These are phyloP conservation scores for Blastomyces percursus DNA, from an alignment of 2,329 filamentous ascomycete species.

Conservation along the genomic window DNA sequence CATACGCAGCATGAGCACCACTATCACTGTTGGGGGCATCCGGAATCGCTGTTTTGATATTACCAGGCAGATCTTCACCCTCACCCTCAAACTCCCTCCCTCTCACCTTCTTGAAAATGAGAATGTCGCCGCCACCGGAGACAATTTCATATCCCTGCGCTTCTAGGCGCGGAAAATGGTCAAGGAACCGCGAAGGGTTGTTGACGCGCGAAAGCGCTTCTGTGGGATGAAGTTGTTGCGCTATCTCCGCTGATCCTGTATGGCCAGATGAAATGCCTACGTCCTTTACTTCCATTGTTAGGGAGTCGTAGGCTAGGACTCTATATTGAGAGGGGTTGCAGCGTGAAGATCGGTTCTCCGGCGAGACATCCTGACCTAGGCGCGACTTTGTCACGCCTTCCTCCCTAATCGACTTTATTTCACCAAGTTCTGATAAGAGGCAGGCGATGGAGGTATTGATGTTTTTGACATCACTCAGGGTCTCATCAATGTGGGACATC, in stretches of 20 bases:
- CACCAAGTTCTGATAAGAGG: neutral
- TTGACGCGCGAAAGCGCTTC: slow-evolving; percentile 30
- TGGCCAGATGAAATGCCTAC: slow-evolving; percentile 26
- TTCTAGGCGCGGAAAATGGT: slow-evolving; percentile 30
- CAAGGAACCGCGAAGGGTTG: slow-evolving; percentile 33
- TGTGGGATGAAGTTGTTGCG: slow-evolving; percentile 19
- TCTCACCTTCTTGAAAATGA: slow-evolving; percentile 27
- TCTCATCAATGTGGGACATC: slow-evolving; percentile 13
- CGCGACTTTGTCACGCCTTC: neutral
- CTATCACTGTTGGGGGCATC: neutral
- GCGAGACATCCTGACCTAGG: neutral
- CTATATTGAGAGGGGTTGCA: slow-evolving; percentile 16
- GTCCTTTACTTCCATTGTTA: slow-evolving; percentile 21
- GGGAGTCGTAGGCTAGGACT: slow-evolving; percentile 31
- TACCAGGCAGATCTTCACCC: neutral
- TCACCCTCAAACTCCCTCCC: neutral
- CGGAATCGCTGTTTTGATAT: neutral
- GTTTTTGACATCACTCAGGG: slow-evolving; percentile 1
- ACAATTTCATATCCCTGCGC: slow-evolving; percentile 34
- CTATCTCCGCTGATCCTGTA: slow-evolving; percentile 13
- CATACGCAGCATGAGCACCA: neutral
- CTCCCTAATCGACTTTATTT: neutral
- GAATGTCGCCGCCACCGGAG: slow-evolving; percentile 32
- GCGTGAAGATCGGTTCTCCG: neutral
- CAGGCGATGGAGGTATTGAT: neutral